A percentile compares a stretch with the other conserved stretches of the same genome.
These are phyloP conservation scores for Aethionema arabicum DNA, from an alignment of 345 rosid species.

Conservation along the genomic window DNA sequence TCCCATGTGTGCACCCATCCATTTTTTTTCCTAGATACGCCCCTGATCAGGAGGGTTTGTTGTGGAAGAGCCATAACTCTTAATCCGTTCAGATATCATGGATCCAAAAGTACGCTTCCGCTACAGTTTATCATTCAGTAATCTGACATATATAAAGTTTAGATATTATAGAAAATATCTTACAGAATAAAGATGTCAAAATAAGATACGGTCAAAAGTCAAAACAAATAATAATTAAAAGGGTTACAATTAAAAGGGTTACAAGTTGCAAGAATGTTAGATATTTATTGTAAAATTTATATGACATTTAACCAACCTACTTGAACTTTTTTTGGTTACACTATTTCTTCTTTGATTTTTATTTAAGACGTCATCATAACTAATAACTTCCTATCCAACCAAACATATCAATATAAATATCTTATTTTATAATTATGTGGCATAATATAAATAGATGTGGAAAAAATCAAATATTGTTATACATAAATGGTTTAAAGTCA, in stretches of 20 bases:
- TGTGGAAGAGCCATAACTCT: too few species aligned
- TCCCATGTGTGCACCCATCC: too few species aligned
- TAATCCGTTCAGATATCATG: too few species aligned
- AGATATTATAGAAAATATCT: too few species aligned
- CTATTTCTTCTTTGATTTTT: background rate
- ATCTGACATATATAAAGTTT: too few species aligned
- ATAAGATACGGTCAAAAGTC: constrained; percentile 20
- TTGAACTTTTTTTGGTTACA: background rate
- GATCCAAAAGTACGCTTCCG: too few species aligned
- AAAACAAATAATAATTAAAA: background rate
- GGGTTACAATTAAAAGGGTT: constrained; percentile 14
- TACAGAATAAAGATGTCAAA: background rate
- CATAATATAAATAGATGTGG: background rate
- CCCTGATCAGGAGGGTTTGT: too few species aligned
- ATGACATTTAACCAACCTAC: constrained; percentile 13
- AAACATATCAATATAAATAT: too few species aligned
- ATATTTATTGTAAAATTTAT: background rate
- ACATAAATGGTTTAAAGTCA: constrained; percentile 1
- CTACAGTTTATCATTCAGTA: too few species aligned
- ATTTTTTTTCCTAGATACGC: too few species aligned
- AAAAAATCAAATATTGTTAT: background rate
- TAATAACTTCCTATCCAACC: too few species aligned
- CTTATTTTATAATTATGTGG: too few species aligned
- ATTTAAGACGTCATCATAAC: background rate
- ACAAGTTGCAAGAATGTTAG: constrained; percentile 20